phyloP scores from a whole-genome alignment of 768 basidiomycete species.

The Lactarius tabidus region DNA sequence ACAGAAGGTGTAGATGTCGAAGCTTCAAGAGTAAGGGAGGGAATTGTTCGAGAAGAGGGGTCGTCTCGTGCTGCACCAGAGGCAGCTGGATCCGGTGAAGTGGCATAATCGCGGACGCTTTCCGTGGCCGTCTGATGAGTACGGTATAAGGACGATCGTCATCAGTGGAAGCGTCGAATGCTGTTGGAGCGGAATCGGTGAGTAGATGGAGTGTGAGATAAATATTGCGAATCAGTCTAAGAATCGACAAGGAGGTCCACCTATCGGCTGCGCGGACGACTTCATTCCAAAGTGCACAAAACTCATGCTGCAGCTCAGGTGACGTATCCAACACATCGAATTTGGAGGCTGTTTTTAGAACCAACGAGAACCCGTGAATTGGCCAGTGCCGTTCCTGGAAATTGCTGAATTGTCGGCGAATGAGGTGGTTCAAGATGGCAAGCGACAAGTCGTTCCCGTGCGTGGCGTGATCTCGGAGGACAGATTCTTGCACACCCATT shows the following conservation, averaged over 20 bases:
- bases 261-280: background rate
- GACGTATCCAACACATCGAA: background rate
- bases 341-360: background rate
- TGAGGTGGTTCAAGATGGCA: background rate
- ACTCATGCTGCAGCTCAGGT: background rate
- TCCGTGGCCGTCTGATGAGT: background rate
- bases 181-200: background rate
- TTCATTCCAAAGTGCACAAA: background rate
- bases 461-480: background rate
- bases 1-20: too few species aligned
- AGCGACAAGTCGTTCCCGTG: background rate
- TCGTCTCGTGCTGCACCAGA: too few species aligned
- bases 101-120: background rate
- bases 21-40: too few species aligned
- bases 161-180: too few species aligned
- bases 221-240: background rate
- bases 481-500: background rate
- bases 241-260: rapidly evolving
- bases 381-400: background rate
- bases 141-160: too few species aligned
- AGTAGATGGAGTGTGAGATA: background rate
- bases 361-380: background rate
- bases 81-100: background rate
- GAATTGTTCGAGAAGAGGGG: too few species aligned
- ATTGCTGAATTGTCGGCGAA: background rate